phyloP scores from a whole-genome alignment of 2,329 filamentous ascomycete genomes.

The Coniochaeta sp. region DNA sequence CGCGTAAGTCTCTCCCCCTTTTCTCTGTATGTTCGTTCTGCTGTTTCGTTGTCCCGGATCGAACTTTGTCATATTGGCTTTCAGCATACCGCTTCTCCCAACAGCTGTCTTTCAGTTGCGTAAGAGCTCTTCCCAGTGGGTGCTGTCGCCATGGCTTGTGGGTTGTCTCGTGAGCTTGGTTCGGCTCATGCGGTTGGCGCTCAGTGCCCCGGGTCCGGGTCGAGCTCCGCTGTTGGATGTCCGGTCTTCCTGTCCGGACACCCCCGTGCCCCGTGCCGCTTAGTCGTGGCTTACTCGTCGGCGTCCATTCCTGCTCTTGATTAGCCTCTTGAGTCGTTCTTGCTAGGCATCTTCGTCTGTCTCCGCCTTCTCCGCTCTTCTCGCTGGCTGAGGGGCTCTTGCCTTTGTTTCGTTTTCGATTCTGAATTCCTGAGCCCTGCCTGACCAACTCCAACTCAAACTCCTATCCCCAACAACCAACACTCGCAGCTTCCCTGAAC shows the following conservation, averaged over 20 bases:
- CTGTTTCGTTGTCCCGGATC: neutral
- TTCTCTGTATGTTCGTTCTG: neutral
- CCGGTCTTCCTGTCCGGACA: too few relatives aligned
- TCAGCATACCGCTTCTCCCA: neutral
- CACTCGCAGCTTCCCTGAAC: neutral
- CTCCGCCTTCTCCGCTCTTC: neutral
- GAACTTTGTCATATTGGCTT: neutral
- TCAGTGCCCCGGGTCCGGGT: neutral
- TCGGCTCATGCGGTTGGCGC: neutral
- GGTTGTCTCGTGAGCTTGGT: neutral
- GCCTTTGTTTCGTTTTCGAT: neutral
- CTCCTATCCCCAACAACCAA: too few relatives aligned
- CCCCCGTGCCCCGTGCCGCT: neutral
- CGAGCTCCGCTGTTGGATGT: too few relatives aligned
- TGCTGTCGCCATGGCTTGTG: neutral
- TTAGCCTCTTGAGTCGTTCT: neutral
- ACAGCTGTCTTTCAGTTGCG: neutral
- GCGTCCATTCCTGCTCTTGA: neutral
- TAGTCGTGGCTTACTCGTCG: neutral
- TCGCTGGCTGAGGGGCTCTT: neutral
- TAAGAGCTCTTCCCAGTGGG: too few relatives aligned
- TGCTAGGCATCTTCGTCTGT: neutral
- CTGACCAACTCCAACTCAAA: neutral
- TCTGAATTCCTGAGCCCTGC: neutral
- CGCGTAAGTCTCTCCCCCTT: conserved; percentile 60